phyloP scores from a whole-genome alignment of 495 filamentous ascomycete genomes.

The Cercophora samala region DNA sequence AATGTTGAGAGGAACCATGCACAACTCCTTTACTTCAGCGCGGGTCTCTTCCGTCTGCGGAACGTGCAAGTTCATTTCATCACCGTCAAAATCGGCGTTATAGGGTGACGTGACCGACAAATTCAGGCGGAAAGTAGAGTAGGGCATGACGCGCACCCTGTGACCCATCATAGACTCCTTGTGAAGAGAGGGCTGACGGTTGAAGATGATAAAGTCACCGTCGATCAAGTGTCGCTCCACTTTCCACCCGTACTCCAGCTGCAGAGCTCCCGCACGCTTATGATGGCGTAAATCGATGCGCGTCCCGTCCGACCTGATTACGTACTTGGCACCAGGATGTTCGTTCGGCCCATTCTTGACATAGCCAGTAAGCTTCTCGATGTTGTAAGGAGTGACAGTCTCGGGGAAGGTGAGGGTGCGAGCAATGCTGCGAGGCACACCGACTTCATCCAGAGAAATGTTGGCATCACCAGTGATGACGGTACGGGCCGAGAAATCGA shows the following conservation, averaged over 20 bases:
- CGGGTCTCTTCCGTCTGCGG: conserved; percentile 97
- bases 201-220: conserved; percentile 98
- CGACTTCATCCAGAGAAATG: conserved; percentile 91
- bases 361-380: conserved; percentile 79
- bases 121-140: conserved; percentile 96
- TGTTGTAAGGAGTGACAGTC: conserved; percentile 97
- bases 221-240: conserved; percentile 94
- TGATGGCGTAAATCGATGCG: conserved; percentile 92
- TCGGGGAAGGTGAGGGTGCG: conserved; percentile 91
- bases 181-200: conserved; percentile 96
- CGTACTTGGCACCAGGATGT: conserved; percentile 92
- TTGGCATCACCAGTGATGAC: conserved; percentile 99
- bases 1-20: conserved; percentile 94
- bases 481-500: conserved; percentile 98
- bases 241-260: conserved; percentile 94
- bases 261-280: conserved; percentile 74
- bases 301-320: conserved; percentile 86
- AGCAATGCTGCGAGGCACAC: conserved; percentile 87
- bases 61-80: conserved; percentile 98
- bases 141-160: conserved; percentile 95
- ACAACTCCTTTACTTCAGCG: conserved; percentile 86
- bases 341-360: conserved; percentile 91
- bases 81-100: conserved; percentile 98
- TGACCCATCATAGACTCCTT: conserved; percentile 99
- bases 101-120: conserved; percentile 97